phyloP scores from a whole-genome alignment of 208 protist genomes.

The Crithidia expoeki region DNA sequence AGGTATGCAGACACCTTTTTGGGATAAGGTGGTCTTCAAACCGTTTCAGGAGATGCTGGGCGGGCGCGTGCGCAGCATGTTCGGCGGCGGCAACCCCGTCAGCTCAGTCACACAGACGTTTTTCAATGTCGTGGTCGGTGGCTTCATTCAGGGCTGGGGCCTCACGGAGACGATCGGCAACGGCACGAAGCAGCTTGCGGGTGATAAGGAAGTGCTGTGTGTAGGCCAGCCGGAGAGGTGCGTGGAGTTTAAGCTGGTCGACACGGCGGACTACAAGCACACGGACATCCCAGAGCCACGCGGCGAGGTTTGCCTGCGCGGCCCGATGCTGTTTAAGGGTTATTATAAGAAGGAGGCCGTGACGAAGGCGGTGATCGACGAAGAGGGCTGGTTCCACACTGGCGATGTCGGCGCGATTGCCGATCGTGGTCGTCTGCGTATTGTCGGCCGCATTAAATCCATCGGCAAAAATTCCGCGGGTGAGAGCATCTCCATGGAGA shows the following conservation, averaged over 20 bases:
- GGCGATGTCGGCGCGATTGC: constrained; percentile 85
- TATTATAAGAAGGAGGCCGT: constrained; percentile 88
- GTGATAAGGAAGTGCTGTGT: constrained; percentile 53
- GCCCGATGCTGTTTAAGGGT: constrained; percentile 77
- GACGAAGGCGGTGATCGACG: constrained; percentile 70
- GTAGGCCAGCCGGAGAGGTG: constrained; percentile 67
- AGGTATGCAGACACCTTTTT: constrained; percentile 81
- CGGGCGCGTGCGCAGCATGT: constrained; percentile 60
- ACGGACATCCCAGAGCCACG: constrained; percentile 75
- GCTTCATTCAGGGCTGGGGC: constrained; percentile 86
- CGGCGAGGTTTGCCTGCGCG: constrained; percentile 86
- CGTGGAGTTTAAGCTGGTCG: constrained; percentile 90
- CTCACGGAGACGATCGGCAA: constrained; percentile 90
- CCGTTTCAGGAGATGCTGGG: constrained; percentile 70
- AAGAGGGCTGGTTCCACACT: constrained; percentile 88
- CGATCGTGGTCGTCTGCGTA: constrained; percentile 37
- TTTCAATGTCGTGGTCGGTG: constrained; percentile 77
- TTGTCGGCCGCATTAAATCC: constrained; percentile 88
- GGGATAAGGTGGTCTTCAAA: constrained; percentile 85
- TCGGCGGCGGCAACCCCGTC: constrained; percentile 82
- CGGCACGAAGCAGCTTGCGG: constrained; percentile 56
- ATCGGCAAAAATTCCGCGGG: constrained; percentile 85
- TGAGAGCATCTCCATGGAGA: constrained; percentile 90
- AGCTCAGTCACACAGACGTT: constrained; percentile 75
- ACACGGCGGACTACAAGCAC: constrained; percentile 90